Evolutionary conservation across 129 eudicot species (phyloP).

Genomic region (Tagetes erecta): DNA sequence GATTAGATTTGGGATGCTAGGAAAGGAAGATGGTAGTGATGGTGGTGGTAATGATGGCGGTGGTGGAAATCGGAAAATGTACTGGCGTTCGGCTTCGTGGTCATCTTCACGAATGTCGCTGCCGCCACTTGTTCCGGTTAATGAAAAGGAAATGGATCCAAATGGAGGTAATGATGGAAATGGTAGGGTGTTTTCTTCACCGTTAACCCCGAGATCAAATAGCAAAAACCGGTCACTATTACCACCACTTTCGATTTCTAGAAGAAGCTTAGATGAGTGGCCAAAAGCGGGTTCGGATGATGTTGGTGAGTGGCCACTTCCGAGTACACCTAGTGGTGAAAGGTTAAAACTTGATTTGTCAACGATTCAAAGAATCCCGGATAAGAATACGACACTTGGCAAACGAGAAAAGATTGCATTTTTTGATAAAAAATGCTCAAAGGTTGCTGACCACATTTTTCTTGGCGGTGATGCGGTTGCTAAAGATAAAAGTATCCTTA

Average conservation of each 20-base stretch:
- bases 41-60: constrained; percentile 32
- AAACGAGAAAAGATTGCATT: constrained; percentile 69
- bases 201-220: constrained; percentile 64
- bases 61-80: constrained; percentile 46
- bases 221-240: constrained; percentile 54
- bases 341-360: constrained; percentile 79
- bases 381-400: constrained; percentile 51
- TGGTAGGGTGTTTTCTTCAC: constrained; percentile 30
- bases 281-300: constrained; percentile 86
- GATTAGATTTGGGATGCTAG: constrained; percentile 46
- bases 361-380: constrained; percentile 48
- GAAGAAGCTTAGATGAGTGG: constrained; percentile 84
- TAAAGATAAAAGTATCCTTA: constrained; percentile 58
- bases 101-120: constrained; percentile 57
- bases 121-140: constrained; percentile 49
- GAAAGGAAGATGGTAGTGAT: constrained; percentile 56
- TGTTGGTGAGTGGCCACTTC: constrained; percentile 79
- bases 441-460: constrained; percentile 72
- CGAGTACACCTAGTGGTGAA: constrained; percentile 65
- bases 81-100: constrained; percentile 88
- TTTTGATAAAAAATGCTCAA: constrained; percentile 59
- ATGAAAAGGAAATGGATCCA: constrained; percentile 47
- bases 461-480: constrained; percentile 86
- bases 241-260: constrained; percentile 71
- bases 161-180: constrained; percentile 31